Percentiles rank a stretch among this genome's conserved stretches.
Evolutionary conservation across 192 early-diverging fungal species (phyloP).

Genomic region (Entrophospora sp.): DNA sequence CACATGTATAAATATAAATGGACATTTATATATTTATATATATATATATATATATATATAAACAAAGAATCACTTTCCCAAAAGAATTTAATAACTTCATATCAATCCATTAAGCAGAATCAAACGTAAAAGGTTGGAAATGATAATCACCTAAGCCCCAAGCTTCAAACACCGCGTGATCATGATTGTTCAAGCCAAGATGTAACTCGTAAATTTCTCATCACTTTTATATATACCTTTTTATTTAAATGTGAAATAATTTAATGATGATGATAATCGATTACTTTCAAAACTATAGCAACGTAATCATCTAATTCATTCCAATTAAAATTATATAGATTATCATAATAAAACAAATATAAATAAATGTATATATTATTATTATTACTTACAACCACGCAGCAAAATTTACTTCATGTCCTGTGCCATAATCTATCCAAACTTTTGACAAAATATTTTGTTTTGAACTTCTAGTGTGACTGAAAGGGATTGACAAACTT

Average conservation of each 20-base stretch:
- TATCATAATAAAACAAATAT: too few relatives aligned
- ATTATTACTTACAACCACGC: conserved; percentile 60
- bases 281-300: conserved; percentile 68
- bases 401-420: conserved; percentile 89
- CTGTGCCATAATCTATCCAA: conserved; percentile 98
- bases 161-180: conserved; percentile 89
- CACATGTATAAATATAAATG: too few relatives aligned
- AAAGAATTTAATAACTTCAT: neutral
- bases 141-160: conserved; percentile 99
- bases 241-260: neutral
- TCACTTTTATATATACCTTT: conserved; percentile 74
- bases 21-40: too few relatives aligned
- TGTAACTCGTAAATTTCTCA: conserved; percentile 80
- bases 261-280: conserved; percentile 18
- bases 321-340: too few relatives aligned
- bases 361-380: too few relatives aligned
- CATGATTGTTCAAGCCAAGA: conserved; percentile 97
- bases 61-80: neutral
- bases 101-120: conserved; percentile 73
- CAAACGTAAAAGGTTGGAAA: conserved; percentile 91
- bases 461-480: conserved; percentile 44
- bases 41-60: too few relatives aligned
- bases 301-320: conserved; percentile 66
- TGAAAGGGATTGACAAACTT: conserved; percentile 21
- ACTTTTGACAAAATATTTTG: conserved; percentile 67